Conservation (phyloP, 371 early-diverging fungal species). For the Mucor velutinosus region DNA sequence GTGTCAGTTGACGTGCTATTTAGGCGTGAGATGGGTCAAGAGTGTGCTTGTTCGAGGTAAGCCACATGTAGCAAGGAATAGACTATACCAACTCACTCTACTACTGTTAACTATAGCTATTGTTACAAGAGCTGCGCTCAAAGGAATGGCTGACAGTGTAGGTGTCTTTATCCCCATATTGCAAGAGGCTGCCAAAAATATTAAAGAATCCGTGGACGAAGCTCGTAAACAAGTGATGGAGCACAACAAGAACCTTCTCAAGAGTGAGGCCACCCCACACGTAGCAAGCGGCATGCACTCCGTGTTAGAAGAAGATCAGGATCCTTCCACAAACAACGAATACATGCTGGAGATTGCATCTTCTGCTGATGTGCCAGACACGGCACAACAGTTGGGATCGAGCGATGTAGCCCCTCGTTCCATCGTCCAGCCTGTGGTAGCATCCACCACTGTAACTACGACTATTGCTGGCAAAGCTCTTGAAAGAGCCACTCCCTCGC, state of each 20-base stretch:
- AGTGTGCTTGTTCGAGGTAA: conserved; percentile 55
- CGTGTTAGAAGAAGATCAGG: not conserved
- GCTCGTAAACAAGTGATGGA: not conserved
- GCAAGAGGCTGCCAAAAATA: conserved; percentile 17
- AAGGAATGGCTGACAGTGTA: conserved; percentile 46
- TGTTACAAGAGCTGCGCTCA: conserved; percentile 44
- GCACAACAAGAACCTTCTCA: not conserved
- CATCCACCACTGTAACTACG: not conserved
- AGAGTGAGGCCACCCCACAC: not conserved
- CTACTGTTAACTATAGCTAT: conserved; percentile 26
- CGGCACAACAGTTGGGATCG: not conserved
- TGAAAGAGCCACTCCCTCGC: not conserved
- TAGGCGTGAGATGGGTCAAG: conserved; percentile 58
- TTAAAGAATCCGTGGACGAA: conserved; percentile 1
- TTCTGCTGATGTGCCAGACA: not conserved
- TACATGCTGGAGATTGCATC: not conserved
- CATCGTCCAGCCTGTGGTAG: not conserved
- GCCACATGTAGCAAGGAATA: not conserved
- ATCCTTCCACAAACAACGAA: not conserved
- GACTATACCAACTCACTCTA: not conserved
- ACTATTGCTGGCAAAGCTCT: not conserved
- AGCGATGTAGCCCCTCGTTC: not conserved
- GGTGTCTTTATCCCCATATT: conserved; percentile 33
- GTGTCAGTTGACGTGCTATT: conserved; percentile 52
- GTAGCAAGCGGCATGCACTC: not conserved